Evolutionary conservation across 176 grass and related monocot genomes (phyloP).

Genomic region (Rhynchospora tenuis): DNA sequence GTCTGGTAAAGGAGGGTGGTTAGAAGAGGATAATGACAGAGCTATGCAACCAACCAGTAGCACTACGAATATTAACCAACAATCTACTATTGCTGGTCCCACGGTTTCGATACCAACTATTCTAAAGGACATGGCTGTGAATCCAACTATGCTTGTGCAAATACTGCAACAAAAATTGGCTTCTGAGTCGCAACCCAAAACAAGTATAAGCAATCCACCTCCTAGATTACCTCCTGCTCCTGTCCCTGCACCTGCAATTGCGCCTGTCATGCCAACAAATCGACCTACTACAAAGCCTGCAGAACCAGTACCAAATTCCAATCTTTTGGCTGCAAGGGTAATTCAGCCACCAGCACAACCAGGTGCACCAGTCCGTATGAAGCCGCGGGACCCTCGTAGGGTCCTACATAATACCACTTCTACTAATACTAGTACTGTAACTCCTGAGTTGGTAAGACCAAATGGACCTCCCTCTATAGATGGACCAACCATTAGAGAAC

Average conservation of each 20-base stretch:
- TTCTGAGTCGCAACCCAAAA: conserved; percentile 44
- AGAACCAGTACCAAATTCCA: conserved; percentile 39
- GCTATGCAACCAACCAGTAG: conserved; percentile 17
- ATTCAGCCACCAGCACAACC: conserved; percentile 19
- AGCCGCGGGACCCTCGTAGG: conserved; percentile 83
- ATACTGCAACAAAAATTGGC: conserved; percentile 68
- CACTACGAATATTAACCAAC: conserved; percentile 32
- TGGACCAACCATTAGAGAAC: conserved; percentile 16
- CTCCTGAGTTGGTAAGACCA: conserved; percentile 43
- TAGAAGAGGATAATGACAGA: conserved; percentile 38
- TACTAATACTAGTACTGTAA: conserved; percentile 32
- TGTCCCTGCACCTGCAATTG: conserved; percentile 27
- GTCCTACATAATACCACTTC: conserved; percentile 49
- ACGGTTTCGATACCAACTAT: conserved; percentile 47
- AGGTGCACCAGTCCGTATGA: conserved; percentile 60
- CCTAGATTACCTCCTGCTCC: conserved; percentile 25
- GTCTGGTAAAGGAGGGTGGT: conserved; percentile 40
- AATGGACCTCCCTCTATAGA: conserved; percentile 35
- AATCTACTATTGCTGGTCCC: conserved; percentile 30
- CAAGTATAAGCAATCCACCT: conserved; percentile 9
- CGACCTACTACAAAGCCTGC: conserved; percentile 28
- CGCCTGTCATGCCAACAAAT: conserved; percentile 11
- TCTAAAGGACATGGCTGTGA: conserved; percentile 71
- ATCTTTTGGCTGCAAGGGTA: conserved; percentile 29
- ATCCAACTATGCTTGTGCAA: conserved; percentile 68